A percentile compares a stretch with the other conserved stretches of the same genome.
Conservation (phyloP, 1,284 basidiomycete genomes). For the Trametes pubescens region DNA sequence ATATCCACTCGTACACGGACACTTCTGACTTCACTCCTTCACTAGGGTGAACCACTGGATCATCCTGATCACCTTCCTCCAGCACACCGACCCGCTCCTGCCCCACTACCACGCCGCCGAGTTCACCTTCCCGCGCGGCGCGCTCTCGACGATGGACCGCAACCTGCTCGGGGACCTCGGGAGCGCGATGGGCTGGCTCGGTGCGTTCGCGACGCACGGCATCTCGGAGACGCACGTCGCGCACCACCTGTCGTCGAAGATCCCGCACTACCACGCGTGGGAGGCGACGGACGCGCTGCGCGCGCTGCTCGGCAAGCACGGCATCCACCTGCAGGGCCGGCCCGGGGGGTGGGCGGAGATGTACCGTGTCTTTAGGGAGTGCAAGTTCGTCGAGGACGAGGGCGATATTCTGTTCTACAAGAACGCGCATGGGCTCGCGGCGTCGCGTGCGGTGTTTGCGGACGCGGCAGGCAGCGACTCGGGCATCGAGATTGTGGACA, state of each 20-base stretch:
- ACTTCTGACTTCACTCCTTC: neutral
- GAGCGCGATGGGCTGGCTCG: constrained; percentile 76
- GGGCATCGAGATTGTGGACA: constrained; percentile 66
- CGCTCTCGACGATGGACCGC: constrained; percentile 95
- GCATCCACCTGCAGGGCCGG: constrained; percentile 66
- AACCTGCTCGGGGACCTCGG: constrained; percentile 85
- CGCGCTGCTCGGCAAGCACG: constrained; percentile 72
- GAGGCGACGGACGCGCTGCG: constrained; percentile 93
- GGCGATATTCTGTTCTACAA: constrained; percentile 94
- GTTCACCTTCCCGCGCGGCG: constrained; percentile 96
- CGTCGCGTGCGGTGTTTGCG: constrained; percentile 67
- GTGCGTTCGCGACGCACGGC: constrained; percentile 81
- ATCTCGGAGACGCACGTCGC: constrained; percentile 94
- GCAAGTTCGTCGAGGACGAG: constrained; percentile 95
- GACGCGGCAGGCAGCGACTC: constrained; percentile 81
- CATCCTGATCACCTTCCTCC: constrained; percentile 93
- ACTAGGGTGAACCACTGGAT: constrained; percentile 84
- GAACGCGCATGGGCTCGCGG: constrained; percentile 82
- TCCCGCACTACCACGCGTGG: constrained; percentile 95
- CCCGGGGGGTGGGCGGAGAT: constrained; percentile 83
- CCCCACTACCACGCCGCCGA: constrained; percentile 93
- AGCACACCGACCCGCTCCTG: constrained; percentile 95
- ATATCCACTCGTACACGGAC: neutral
- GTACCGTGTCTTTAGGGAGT: constrained; percentile 76
- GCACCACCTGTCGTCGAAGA: constrained; percentile 92